Conservation (phyloP, 441 rosid species). For the Populus trichocarpa region DNA sequence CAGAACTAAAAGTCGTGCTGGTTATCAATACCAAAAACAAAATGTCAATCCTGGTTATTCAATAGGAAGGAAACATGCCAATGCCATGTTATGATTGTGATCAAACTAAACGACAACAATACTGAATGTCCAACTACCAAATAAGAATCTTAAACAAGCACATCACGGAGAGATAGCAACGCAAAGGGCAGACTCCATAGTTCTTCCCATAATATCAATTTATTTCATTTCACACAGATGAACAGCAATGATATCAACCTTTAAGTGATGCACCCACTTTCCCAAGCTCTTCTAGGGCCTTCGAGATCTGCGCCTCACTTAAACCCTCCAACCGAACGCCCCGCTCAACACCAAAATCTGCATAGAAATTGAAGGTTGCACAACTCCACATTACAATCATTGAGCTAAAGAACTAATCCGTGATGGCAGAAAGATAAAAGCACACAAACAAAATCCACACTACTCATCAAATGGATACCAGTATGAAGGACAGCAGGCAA, state of each 20-base stretch:
- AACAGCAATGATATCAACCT: constrained; percentile 24
- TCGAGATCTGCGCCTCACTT: constrained; percentile 59
- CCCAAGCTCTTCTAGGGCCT: constrained; percentile 70
- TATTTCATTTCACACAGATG: constrained; percentile 22
- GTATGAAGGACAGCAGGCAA: background rate
- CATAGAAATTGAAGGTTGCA: constrained; percentile 1
- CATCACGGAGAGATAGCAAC: background rate
- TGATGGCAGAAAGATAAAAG: background rate
- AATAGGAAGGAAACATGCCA: background rate
- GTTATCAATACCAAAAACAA: background rate
- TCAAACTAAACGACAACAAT: background rate
- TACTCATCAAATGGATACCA: background rate
- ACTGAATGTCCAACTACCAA: background rate
- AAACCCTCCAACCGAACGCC: constrained; percentile 71
- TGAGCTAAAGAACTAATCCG: background rate
- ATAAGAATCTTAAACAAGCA: background rate
- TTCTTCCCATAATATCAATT: constrained; percentile 3
- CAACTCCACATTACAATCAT: background rate
- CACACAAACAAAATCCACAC: background rate
- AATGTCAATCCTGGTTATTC: background rate
- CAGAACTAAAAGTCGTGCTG: background rate
- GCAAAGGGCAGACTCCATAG: background rate
- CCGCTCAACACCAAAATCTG: constrained; percentile 89
- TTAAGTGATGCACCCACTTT: constrained; percentile 51
- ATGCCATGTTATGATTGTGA: background rate